phyloP scores from a whole-genome alignment of 306 rosid species.

The Glycine latifolia region DNA sequence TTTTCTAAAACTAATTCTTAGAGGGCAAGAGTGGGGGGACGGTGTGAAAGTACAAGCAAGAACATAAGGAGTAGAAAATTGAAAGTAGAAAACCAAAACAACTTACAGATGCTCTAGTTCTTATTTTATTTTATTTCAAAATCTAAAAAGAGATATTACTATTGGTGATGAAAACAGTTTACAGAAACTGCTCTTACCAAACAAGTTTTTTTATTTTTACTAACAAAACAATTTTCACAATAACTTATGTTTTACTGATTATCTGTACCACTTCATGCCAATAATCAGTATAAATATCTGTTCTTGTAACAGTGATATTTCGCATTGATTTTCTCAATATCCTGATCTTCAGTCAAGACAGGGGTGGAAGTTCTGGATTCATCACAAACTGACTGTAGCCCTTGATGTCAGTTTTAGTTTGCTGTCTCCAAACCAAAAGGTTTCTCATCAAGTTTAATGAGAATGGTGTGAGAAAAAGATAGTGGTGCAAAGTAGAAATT shows the following conservation, averaged over 20 bases:
- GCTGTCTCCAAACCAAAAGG: neutral
- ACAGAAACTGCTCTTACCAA: no score
- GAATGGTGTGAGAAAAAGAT: neutral
- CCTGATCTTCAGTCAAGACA: neutral
- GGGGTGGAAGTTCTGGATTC: neutral
- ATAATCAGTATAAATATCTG: neutral
- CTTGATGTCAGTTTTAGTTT: neutral
- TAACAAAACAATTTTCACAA: no score
- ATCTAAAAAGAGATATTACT: no score
- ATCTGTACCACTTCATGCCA: neutral
- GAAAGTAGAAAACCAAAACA: no score
- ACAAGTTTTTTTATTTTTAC: no score
- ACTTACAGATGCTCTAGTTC: no score
- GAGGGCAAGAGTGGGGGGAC: no score
- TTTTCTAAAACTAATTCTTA: no score
- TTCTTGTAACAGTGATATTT: neutral
- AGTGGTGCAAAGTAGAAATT: neutral
- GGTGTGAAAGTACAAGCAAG: no score
- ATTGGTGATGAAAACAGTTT: no score
- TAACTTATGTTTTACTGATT: neutral
- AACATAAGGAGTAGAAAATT: no score
- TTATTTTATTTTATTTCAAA: no score
- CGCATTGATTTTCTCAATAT: neutral
- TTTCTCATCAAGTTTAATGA: neutral
- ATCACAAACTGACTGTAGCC: neutral